phyloP scores from a whole-genome alignment of 352 stramenopile species.

The Globisporangium acanthophoron region DNA sequence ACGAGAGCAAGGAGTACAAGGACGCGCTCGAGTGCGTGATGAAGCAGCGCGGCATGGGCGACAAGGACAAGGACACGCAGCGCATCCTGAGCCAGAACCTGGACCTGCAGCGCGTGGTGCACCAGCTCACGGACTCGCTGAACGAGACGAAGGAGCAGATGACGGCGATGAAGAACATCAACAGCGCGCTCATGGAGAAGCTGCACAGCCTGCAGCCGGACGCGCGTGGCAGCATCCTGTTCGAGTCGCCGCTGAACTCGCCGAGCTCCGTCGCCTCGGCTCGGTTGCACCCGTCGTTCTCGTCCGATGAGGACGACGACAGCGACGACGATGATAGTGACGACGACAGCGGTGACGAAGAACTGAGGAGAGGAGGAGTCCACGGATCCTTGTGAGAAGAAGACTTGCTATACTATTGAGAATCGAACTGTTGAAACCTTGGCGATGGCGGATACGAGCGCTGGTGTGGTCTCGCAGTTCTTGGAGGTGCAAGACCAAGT shows the following conservation, averaged over 20 bases:
- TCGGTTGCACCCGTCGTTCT: constrained; percentile 34
- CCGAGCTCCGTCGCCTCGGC: constrained; percentile 29
- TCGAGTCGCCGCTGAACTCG: constrained; percentile 35
- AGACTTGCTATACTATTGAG: no score
- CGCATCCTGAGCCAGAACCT: constrained; percentile 57
- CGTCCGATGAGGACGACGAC: constrained; percentile 53
- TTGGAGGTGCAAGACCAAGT: background rate
- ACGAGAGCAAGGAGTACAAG: constrained; percentile 62
- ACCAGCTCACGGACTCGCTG: constrained; percentile 68
- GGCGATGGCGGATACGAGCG: background rate
- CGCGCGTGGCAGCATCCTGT: constrained; percentile 33
- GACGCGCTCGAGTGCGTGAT: constrained; percentile 40
- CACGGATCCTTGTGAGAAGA: background rate
- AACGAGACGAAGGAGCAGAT: constrained; percentile 69
- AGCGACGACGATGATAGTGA: constrained; percentile 36
- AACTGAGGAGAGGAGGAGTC: background rate
- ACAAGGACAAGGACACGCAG: constrained; percentile 68
- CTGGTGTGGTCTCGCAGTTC: background rate
- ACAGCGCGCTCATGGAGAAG: constrained; percentile 58
- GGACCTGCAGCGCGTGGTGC: constrained; percentile 64
- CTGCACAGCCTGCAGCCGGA: constrained; percentile 55
- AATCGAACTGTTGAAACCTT: no score
- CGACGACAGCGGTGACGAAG: constrained; percentile 11
- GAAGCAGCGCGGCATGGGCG: constrained; percentile 38
- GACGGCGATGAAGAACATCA: constrained; percentile 68